phyloP scores from a whole-genome alignment of 2,329 filamentous ascomycete genomes.

The Hypoxylon sp. region DNA sequence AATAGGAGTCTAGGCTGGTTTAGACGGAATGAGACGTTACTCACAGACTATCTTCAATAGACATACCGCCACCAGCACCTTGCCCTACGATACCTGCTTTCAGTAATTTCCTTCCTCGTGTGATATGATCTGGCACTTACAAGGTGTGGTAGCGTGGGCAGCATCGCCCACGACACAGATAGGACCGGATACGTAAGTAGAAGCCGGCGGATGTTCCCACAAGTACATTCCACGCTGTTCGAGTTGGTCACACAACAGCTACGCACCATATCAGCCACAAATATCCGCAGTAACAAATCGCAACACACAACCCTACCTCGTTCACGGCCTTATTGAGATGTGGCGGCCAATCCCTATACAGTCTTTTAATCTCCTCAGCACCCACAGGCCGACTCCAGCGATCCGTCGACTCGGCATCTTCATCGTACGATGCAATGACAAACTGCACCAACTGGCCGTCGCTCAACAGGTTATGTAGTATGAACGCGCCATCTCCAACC shows the following conservation, averaged over 20 bases:
- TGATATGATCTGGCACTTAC: slow-evolving; percentile 5
- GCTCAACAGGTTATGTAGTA: slow-evolving; percentile 43
- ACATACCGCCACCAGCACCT: slow-evolving; percentile 46
- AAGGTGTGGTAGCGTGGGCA: slow-evolving; percentile 44
- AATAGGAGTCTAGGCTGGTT: not conserved
- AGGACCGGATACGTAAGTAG: slow-evolving; percentile 43
- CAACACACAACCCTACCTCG: slow-evolving; percentile 38
- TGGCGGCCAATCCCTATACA: slow-evolving; percentile 44
- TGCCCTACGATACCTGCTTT: slow-evolving; percentile 23
- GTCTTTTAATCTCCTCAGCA: slow-evolving; percentile 42
- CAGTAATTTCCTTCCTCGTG: not conserved
- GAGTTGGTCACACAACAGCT: slow-evolving; percentile 46
- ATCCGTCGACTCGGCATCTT: slow-evolving; percentile 30
- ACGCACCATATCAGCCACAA: not conserved
- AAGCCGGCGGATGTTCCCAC: slow-evolving; percentile 47
- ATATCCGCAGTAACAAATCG: not conserved
- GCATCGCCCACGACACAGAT: slow-evolving; percentile 45
- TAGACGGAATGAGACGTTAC: not conserved
- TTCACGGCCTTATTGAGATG: slow-evolving; percentile 44
- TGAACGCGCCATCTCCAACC: slow-evolving; percentile 36
- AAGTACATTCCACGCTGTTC: slow-evolving; percentile 47
- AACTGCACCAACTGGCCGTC: slow-evolving; percentile 46
- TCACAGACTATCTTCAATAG: slow-evolving; percentile 45
- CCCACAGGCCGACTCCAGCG: slow-evolving; percentile 42
- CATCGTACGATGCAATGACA: slow-evolving; percentile 38